Evolutionary conservation across 495 filamentous ascomycete genomes (phyloP).

Genomic region (Trypethelium eluteriae): DNA sequence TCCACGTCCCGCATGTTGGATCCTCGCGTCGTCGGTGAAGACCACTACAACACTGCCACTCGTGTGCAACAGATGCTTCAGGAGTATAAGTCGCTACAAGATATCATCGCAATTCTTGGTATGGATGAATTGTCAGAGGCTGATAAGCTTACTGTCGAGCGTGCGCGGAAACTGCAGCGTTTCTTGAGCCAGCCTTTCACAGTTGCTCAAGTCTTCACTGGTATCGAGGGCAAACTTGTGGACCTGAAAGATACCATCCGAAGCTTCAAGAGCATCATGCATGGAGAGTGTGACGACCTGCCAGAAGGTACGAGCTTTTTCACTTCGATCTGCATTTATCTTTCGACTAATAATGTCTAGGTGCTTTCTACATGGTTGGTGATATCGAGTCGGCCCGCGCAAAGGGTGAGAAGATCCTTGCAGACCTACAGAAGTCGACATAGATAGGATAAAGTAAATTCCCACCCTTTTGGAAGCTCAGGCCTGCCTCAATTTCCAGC

Average conservation of each 20-base stretch:
- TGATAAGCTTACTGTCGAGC: constrained; percentile 99
- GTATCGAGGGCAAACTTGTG: constrained; percentile 96
- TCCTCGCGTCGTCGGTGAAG: constrained; percentile 92
- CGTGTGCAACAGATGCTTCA: constrained; percentile 97
- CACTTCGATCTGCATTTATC: constrained; percentile 10
- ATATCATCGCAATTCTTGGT: constrained; percentile 99
- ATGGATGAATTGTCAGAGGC: constrained; percentile 99
- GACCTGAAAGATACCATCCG: constrained; percentile 96
- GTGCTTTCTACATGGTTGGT: constrained; percentile 97
- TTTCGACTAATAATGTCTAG: constrained; percentile 28
- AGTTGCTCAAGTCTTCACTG: constrained; percentile 94
- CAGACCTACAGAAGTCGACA: constrained; percentile 69
- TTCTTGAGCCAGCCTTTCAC: constrained; percentile 99
- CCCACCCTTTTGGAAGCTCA: not conserved
- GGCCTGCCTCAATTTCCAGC: not conserved
- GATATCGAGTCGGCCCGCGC: constrained; percentile 84
- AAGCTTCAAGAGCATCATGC: constrained; percentile 96
- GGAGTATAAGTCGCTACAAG: constrained; percentile 99
- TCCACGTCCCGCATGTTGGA: constrained; percentile 99
- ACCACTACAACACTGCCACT: constrained; percentile 93
- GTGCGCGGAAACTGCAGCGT: constrained; percentile 98
- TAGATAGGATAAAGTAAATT: constrained; percentile 1
- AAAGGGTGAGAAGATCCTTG: constrained; percentile 99
- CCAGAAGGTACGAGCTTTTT: constrained; percentile 62
- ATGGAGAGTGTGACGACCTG: constrained; percentile 89